A percentile compares a stretch with the other conserved stretches of the same genome.
Conservation (phyloP, 2,329 filamentous ascomycete species). For the Pseudogymnoascus sp. region DNA sequence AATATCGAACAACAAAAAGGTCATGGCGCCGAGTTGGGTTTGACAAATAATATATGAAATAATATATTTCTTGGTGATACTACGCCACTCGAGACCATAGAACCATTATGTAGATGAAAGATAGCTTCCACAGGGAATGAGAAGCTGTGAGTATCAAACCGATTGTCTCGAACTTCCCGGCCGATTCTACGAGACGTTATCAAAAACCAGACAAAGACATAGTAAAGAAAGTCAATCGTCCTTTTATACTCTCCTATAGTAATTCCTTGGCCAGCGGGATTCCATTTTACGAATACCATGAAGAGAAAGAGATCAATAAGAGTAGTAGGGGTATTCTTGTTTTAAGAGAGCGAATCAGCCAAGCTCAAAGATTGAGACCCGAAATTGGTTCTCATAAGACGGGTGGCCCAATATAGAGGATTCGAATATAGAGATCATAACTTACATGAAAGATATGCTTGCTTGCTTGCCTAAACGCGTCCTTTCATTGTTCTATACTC, state of each 20-base stretch:
- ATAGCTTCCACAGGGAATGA: neutral
- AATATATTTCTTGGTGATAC: neutral
- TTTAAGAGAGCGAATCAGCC: neutral
- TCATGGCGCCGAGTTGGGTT: neutral
- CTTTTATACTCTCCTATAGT: neutral
- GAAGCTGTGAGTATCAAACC: neutral
- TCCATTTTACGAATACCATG: neutral
- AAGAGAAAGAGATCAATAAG: neutral
- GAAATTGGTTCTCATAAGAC: neutral
- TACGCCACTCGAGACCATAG: neutral
- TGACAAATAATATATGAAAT: neutral
- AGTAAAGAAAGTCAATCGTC: neutral
- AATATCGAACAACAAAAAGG: neutral
- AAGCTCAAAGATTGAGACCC: neutral
- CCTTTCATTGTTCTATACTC: neutral
- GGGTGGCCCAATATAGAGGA: neutral
- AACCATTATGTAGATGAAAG: neutral
- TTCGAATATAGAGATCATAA: neutral
- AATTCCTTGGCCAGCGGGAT: neutral
- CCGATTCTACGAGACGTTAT: neutral
- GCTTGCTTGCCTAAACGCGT: neutral
- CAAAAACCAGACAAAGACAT: neutral
- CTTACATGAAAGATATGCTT: neutral
- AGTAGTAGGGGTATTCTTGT: neutral
- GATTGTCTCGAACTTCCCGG: neutral